A percentile compares a stretch with the other conserved stretches of the same genome.
Evolutionary conservation across 768 basidiomycete genomes (phyloP).

Genomic region (Boletus sp.): DNA sequence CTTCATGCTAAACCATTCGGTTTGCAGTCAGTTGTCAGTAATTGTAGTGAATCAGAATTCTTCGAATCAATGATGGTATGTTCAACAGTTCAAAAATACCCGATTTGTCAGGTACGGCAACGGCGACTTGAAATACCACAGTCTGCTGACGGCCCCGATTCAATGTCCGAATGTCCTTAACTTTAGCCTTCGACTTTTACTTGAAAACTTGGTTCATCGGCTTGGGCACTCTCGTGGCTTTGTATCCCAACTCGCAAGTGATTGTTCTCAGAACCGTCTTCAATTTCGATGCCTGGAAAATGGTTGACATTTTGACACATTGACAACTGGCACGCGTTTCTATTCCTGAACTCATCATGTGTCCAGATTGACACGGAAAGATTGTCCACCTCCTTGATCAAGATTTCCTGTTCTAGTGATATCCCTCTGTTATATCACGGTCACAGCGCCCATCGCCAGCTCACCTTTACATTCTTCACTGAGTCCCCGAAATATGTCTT

Average conservation of each 20-base stretch:
- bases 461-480: neutral
- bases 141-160: too few species aligned
- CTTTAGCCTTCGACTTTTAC: too few species aligned
- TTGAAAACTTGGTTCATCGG: too few species aligned
- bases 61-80: too few species aligned
- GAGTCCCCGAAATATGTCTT: slow-evolving; percentile 3
- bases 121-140: too few species aligned
- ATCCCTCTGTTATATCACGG: neutral
- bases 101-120: too few species aligned
- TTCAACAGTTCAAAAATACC: too few species aligned
- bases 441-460: neutral
- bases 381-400: neutral
- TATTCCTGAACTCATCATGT: neutral
- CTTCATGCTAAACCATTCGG: too few species aligned
- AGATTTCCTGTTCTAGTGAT: neutral
- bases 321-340: neutral
- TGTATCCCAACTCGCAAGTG: neutral
- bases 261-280: neutral
- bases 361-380: neutral
- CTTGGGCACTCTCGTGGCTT: neutral
- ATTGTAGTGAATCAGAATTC: too few species aligned
- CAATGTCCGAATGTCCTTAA: too few species aligned
- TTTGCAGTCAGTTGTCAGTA: too few species aligned
- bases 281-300: neutral
- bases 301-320: neutral